Percentiles rank a stretch among this genome's conserved stretches.
phyloP scores from a whole-genome alignment of 2,329 filamentous ascomycete genomes.

The Trichoderma koningiopsis region DNA sequence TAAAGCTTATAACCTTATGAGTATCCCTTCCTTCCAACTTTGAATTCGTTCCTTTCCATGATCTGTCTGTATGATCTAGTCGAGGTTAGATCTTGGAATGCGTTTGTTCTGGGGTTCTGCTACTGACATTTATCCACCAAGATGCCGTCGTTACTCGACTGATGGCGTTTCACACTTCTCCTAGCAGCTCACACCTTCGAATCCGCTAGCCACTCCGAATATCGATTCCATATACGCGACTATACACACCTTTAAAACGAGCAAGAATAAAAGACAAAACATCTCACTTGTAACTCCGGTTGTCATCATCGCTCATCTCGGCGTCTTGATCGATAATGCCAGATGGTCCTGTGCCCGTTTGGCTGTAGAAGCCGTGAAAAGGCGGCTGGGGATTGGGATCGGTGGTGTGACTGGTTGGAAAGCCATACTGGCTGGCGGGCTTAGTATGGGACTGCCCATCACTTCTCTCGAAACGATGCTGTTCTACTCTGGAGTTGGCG shows the following conservation, averaged over 20 bases:
- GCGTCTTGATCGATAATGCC: not conserved
- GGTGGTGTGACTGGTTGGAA: not conserved
- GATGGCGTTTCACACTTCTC: not conserved
- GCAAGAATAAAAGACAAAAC: not conserved
- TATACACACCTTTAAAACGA: not conserved
- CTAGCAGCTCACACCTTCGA: not conserved
- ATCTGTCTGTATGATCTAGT: not conserved
- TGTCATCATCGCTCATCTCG: slow-evolving; percentile 1
- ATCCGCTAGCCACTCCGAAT: not conserved
- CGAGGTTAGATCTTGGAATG: not conserved
- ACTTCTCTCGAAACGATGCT: not conserved
- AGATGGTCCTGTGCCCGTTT: not conserved
- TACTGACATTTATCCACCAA: not conserved
- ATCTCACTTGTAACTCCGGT: not conserved
- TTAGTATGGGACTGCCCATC: slow-evolving; percentile 1
- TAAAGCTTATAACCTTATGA: not conserved
- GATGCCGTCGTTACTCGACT: not conserved
- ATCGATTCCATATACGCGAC: not conserved
- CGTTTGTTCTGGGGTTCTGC: not conserved
- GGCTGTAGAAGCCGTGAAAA: not conserved
- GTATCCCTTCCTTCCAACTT: not conserved
- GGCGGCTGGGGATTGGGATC: not conserved
- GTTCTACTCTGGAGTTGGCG: not conserved
- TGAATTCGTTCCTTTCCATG: not conserved
- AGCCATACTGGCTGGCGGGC: slow-evolving; percentile 13